A percentile compares a stretch with the other conserved stretches of the same genome.
phyloP scores from a whole-genome alignment of 2,329 filamentous ascomycete species.

The Graphium sp. region DNA sequence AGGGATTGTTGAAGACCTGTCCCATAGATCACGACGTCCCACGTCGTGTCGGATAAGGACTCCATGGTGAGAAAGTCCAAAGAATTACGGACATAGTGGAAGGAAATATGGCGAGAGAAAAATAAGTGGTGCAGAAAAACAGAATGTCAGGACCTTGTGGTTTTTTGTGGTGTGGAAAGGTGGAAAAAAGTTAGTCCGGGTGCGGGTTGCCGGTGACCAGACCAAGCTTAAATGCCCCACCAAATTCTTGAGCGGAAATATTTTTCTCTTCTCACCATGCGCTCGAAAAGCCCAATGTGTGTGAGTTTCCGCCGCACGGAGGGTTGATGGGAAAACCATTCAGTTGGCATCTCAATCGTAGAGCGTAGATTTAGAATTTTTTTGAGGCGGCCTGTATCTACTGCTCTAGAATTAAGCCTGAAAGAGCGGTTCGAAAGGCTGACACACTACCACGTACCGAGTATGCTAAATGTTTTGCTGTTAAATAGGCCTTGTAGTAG shows the following conservation, averaged over 20 bases:
- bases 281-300: neutral
- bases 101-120: slow-evolving; percentile 7
- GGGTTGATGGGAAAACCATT: no score
- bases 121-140: slow-evolving; percentile 6
- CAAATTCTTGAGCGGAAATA: neutral
- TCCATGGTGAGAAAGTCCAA: slow-evolving; percentile 39
- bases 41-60: slow-evolving; percentile 53
- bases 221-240: no score
- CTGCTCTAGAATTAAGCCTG: slow-evolving; percentile 65
- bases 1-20: slow-evolving; percentile 67
- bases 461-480: no score
- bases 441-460: slow-evolving; percentile 39
- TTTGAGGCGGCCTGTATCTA: slow-evolving; percentile 62
- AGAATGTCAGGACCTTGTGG: neutral
- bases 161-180: neutral
- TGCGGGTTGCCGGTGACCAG: no score
- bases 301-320: neutral
- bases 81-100: neutral
- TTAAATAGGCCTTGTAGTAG: no score
- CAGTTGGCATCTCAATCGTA: no score
- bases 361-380: slow-evolving; percentile 17
- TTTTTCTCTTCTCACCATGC: slow-evolving; percentile 3
- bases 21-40: slow-evolving; percentile 67
- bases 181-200: neutral
- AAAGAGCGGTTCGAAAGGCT: slow-evolving; percentile 74